phyloP scores from a whole-genome alignment of 2,329 filamentous ascomycete genomes.

The Lojkania enalia region DNA sequence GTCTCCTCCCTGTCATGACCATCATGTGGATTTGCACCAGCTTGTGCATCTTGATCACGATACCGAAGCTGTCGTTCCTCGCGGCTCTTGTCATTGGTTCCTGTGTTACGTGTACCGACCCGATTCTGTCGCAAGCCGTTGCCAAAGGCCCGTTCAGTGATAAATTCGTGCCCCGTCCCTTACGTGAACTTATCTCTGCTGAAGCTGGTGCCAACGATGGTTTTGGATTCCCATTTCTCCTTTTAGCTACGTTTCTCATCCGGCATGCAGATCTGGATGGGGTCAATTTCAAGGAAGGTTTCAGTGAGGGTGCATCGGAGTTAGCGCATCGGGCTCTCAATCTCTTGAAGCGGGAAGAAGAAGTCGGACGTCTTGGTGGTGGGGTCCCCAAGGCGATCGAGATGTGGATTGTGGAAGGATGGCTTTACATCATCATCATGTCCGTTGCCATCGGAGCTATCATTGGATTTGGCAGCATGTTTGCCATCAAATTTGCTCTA shows the following conservation, averaged over 20 bases:
- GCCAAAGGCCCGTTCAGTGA: conserved; percentile 66
- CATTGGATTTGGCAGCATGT: conserved; percentile 54
- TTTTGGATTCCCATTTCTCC: conserved; percentile 64
- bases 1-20: conserved; percentile 63
- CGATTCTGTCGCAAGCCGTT: conserved; percentile 64
- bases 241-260: conserved; percentile 60
- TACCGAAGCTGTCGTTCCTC: conserved; percentile 57
- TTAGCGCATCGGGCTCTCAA: conserved; percentile 5
- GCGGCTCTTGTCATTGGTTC: conserved; percentile 60
- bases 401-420: conserved; percentile 63
- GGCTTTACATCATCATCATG: conserved; percentile 62
- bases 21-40: conserved; percentile 65
- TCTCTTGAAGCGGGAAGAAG: conserved; percentile 25
- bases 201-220: conserved; percentile 66
- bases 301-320: neutral
- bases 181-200: conserved; percentile 65
- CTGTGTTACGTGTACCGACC: conserved; percentile 65
- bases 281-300: conserved; percentile 27
- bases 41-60: conserved; percentile 57
- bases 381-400: conserved; percentile 57
- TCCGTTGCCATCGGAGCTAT: conserved; percentile 57
- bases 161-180: conserved; percentile 60
- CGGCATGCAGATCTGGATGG: conserved; percentile 52
- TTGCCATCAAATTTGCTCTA: conserved; percentile 49
- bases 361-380: conserved; percentile 57